phyloP scores from a whole-genome alignment of 305 asterid species.

The Fraxinus platypoda region DNA sequence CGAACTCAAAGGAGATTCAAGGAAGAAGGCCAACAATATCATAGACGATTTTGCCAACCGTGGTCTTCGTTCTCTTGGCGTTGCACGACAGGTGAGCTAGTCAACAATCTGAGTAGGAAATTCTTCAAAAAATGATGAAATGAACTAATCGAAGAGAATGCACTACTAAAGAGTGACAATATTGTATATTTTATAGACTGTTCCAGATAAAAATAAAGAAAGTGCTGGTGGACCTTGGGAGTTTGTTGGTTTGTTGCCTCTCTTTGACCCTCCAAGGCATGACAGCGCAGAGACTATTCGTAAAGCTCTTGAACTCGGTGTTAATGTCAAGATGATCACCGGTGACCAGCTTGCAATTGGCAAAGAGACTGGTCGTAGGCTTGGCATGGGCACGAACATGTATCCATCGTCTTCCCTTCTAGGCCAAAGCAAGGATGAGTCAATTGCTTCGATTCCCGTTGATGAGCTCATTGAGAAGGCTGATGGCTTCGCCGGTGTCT shows the following conservation, averaged over 20 bases:
- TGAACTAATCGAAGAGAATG: background rate
- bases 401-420: conserved; percentile 92
- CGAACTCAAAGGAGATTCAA: conserved; percentile 49
- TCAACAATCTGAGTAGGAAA: background rate
- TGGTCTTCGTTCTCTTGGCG: conserved; percentile 91
- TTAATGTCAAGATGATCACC: conserved; percentile 92
- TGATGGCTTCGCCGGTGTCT: conserved; percentile 95
- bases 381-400: conserved; percentile 98
- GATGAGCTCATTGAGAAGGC: conserved; percentile 94
- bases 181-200: conserved; percentile 31
- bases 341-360: conserved; percentile 96
- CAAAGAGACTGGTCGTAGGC: conserved; percentile 89
- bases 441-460: conserved; percentile 65
- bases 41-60: conserved; percentile 81
- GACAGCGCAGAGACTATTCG: conserved; percentile 94
- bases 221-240: conserved; percentile 74
- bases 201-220: conserved; percentile 63
- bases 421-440: conserved; percentile 70
- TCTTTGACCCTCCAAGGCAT: conserved; percentile 96
- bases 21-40: conserved; percentile 64
- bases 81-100: conserved; percentile 61
- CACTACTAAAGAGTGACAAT: background rate
- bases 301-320: conserved; percentile 85
- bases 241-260: conserved; percentile 79
- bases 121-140: background rate